A percentile compares a stretch with the other conserved stretches of the same genome.
phyloP scores from a whole-genome alignment of 164 flowering plant genomes.

The Sextonia rubra region DNA sequence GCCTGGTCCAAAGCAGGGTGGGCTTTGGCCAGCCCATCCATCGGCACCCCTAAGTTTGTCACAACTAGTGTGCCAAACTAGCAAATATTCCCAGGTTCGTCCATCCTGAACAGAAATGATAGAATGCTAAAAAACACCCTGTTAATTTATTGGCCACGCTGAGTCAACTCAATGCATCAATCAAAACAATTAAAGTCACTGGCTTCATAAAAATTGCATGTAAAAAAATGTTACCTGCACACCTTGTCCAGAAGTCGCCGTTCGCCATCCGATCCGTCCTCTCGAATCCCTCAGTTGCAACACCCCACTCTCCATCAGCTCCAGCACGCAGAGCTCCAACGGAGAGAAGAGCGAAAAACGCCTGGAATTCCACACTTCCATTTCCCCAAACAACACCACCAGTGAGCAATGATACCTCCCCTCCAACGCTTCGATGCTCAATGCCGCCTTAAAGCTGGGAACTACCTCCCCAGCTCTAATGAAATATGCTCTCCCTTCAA shows the following conservation, averaged over 20 bases:
- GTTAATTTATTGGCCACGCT: too few species aligned
- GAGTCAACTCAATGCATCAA: not conserved
- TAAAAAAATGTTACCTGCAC: constrained; percentile 60
- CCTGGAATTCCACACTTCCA: constrained; percentile 71
- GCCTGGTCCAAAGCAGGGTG: too few species aligned
- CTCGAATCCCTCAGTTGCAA: constrained; percentile 46
- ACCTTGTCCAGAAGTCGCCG: constrained; percentile 74
- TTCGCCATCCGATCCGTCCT: constrained; percentile 59
- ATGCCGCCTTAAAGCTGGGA: constrained; percentile 52
- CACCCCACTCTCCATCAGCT: constrained; percentile 54
- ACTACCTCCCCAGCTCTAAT: constrained; percentile 34
- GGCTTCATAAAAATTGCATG: not conserved
- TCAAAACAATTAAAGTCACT: not conserved
- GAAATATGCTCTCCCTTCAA: constrained; percentile 59
- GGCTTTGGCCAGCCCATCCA: too few species aligned
- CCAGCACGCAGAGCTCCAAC: constrained; percentile 44
- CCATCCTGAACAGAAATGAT: too few species aligned
- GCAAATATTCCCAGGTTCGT: too few species aligned
- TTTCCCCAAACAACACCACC: constrained; percentile 63
- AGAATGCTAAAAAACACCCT: too few species aligned
- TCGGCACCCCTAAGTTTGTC: too few species aligned
- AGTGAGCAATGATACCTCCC: constrained; percentile 55
- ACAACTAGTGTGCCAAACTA: too few species aligned
- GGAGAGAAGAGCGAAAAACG: constrained; percentile 41
- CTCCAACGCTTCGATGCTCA: constrained; percentile 50